Evolutionary conservation across 495 filamentous ascomycete genomes (phyloP), one percentile per base, ranked within the genome.

Genomic region (Trichoderma gamsii): DNA sequence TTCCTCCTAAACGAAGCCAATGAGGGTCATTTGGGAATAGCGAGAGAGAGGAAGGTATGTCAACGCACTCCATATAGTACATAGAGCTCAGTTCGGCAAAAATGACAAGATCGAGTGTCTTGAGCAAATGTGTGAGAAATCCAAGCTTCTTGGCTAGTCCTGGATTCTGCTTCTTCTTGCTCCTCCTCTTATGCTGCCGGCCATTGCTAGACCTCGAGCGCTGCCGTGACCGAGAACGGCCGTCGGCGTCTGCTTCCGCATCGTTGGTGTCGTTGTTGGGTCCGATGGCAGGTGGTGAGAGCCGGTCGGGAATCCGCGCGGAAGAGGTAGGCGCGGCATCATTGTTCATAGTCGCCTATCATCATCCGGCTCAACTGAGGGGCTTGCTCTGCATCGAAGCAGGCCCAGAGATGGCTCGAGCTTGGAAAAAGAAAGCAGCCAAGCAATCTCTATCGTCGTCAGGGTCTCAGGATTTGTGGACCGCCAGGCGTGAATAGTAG

Each of bases 31-130:
- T 52, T 52, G 6, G 49, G 21, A 25, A 23, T 11, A 23, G 49
- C 15, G 35, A 44, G 49, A 11, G 56, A 23, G 29, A n/a, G 12
- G n/a, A 25, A 43, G 21, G n/a, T 44, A 25, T 16, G 41, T 32
- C 7, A 32, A 44, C 90, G 71, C 80, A 96, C 93, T 97, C 93
- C 86, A 96, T 89, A 76, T 95, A 96, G 79, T 97, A 97, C 68
- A 96, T 72, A 51, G 88, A 85, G 49, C 90, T 90, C 41, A 96
- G 80, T 79, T 96, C 86, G 69, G 88, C 88, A 74, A 92, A 93
- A 41, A 93, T 86, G n/a, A 93, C 68, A 71, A 89, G 88, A 77
- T 97, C 92, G 63, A 96, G 80, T 73, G 86, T 88, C 68, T 85
- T 83, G 72, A 91, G 83, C 41, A 96, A 77, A 65, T 88, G 81